Evolutionary conservation across 2,329 filamentous ascomycete species (phyloP), one percentile per base, ranked within the genome.

Genomic region (Cylindrodendrum hubeiense): DNA sequence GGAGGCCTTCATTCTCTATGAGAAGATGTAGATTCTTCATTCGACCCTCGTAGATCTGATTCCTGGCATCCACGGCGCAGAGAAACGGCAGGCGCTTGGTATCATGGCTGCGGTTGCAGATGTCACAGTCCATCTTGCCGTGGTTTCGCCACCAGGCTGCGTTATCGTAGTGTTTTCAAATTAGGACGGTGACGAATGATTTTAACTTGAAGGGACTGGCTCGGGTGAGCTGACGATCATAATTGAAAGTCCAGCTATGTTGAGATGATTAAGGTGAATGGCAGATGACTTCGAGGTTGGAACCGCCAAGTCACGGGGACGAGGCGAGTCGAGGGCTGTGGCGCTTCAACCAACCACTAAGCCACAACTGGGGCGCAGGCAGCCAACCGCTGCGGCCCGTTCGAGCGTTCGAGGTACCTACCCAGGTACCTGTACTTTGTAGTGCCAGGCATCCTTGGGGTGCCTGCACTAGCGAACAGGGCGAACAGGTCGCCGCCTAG

Each of bases 21-120:
- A 93, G 82, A 34, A 87, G 78, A 62, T 82, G 83, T 57, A 89
- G 85, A 70, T 88, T 84, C 66, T 88, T 86, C 65, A 93, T 77
- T 50, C 91, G 90, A 24, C 84, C 79, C 37, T 88, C 86, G 77
- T 94, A 94, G 30, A 93, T 83, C 55, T 82, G 81, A 72, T 91
- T 93, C 55, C 91, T 87, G 50, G 89, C 90, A 80, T 93, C 92
- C 51, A 91, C 87, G 26, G 87, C 82, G 77, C 92, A 94, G 72
- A 92, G 83, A 72, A 93, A 91, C 13, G 88, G 88, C 59, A 90
- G 79, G 74, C 83, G 86, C 69, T 84, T 81, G n/a, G 84, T 72
- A 68, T 86, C 84, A 78, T 87, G 82, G 74, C 81, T 77, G 74
- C 87, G 83, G 78, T 83, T 81, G 78, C 91, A 94, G 77, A 92